These are phyloP conservation scores for Tolypocladium paradoxum DNA, from an alignment of 2,329 filamentous ascomycete species.

Conservation along the genomic window DNA sequence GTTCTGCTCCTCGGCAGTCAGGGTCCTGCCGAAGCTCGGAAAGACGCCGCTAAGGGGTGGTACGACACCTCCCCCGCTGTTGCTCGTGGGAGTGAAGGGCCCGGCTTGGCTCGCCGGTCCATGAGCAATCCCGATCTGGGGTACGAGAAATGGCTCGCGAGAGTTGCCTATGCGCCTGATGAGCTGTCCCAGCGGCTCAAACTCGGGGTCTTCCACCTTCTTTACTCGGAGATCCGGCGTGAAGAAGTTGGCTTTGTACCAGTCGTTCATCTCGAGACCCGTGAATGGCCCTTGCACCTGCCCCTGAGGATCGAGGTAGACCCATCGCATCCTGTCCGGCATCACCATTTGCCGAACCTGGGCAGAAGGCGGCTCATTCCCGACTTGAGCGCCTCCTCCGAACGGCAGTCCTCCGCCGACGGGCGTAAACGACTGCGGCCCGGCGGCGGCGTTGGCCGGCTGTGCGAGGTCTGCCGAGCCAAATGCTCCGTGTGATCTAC, in stretches of 20 bases:
- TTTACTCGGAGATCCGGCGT: constrained; percentile 89
- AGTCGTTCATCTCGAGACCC: constrained; percentile 97
- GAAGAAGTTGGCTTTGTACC: constrained; percentile 99
- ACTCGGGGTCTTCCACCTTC: constrained; percentile 86
- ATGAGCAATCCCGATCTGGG: constrained; percentile 91
- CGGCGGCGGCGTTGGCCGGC: constrained; percentile 19
- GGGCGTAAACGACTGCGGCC: constrained; percentile 24
- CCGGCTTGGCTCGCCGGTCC: constrained; percentile 53
- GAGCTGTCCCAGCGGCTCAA: constrained; percentile 88
- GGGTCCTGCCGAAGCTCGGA: constrained; percentile 88
- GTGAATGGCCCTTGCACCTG: constrained; percentile 91
- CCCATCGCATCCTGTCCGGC: constrained; percentile 98
- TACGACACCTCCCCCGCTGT: constrained; percentile 52
- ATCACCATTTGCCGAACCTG: constrained; percentile 92
- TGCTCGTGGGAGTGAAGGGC: constrained; percentile 35
- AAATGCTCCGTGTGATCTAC: constrained; percentile 23
- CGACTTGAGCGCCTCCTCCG: constrained; percentile 21
- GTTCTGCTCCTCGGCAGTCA: constrained; percentile 97
- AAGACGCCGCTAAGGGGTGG: constrained; percentile 90
- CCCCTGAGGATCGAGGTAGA: constrained; percentile 90
- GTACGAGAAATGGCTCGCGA: constrained; percentile 91
- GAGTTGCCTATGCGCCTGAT: constrained; percentile 96
- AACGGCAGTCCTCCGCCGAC: constrained; percentile 23
- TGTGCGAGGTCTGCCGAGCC: constrained; percentile 26
- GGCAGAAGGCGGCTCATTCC: constrained; percentile 43